Conservation (phyloP, 1,139 yeast species). For the Yamadazyma atmosphaerica region DNA sequence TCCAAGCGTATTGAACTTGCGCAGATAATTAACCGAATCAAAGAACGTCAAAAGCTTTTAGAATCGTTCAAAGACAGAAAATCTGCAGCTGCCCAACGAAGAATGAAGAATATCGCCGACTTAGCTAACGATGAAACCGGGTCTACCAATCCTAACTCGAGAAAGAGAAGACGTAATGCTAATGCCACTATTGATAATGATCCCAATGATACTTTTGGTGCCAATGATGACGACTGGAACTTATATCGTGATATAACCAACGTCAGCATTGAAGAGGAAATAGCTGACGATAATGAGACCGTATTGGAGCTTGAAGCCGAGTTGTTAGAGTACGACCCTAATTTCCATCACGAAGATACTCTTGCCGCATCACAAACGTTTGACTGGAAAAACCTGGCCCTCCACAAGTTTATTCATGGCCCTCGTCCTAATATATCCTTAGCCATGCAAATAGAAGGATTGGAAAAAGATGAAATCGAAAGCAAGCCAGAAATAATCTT, state of each 20-base stretch:
- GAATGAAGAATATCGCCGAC: constrained; percentile 90
- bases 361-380: constrained; percentile 67
- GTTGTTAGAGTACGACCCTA: constrained; percentile 77
- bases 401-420: constrained; percentile 87
- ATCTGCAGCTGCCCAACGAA: constrained; percentile 85
- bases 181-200: constrained; percentile 79
- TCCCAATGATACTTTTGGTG: constrained; percentile 93
- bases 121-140: constrained; percentile 73
- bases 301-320: constrained; percentile 70
- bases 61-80: constrained; percentile 86
- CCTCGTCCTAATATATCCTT: constrained; percentile 63
- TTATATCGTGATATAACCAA: constrained; percentile 82
- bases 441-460: constrained; percentile 45
- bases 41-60: constrained; percentile 68
- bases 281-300: constrained; percentile 65
- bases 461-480: constrained; percentile 44
- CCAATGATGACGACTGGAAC: constrained; percentile 95
- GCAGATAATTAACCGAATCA: constrained; percentile 54
- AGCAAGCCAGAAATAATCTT: constrained; percentile 45
- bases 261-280: constrained; percentile 68
- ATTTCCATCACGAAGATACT: constrained; percentile 82
- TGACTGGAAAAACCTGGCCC: constrained; percentile 79
- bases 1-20: constrained; percentile 65
- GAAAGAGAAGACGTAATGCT: constrained; percentile 54
- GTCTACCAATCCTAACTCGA: constrained; percentile 35